A percentile compares a stretch with the other conserved stretches of the same genome.
Evolutionary conservation across 495 filamentous ascomycete species (phyloP).

Genomic region (Halenospora varia): DNA sequence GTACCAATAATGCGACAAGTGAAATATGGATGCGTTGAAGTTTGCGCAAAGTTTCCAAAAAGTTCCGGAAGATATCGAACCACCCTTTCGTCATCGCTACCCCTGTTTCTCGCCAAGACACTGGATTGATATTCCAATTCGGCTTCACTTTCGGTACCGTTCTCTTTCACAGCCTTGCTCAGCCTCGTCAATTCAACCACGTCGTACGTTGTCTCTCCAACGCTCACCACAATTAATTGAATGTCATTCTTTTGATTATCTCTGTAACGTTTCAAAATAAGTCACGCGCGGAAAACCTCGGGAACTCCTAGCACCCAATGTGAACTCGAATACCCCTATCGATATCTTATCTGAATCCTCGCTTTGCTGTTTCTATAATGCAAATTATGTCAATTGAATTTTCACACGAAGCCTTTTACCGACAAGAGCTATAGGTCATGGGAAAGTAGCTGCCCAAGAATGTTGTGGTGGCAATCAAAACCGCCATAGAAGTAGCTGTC

Average conservation of each 20-base stretch:
- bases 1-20: background rate
- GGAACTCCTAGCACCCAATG: too few species aligned
- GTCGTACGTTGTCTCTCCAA: background rate
- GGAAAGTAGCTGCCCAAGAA: conserved; percentile 16
- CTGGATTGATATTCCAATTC: background rate
- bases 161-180: background rate
- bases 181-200: background rate
- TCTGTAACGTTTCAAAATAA: too few species aligned
- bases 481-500: conserved; percentile 8
- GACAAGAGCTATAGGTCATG: background rate
- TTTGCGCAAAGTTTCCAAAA: too few species aligned
- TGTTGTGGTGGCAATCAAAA: conserved; percentile 11
- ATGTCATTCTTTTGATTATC: too few species aligned
- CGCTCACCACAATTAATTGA: too few species aligned
- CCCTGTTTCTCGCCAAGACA: background rate
- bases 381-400: background rate
- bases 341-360: too few species aligned
- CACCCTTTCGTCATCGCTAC: background rate
- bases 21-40: too few species aligned
- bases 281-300: too few species aligned
- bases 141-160: background rate
- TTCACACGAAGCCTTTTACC: background rate
- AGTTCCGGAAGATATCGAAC: background rate
- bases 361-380: background rate
- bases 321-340: too few species aligned